phyloP scores from a whole-genome alignment of 352 stramenopile species.

The Hyphochytrium catenoides region DNA sequence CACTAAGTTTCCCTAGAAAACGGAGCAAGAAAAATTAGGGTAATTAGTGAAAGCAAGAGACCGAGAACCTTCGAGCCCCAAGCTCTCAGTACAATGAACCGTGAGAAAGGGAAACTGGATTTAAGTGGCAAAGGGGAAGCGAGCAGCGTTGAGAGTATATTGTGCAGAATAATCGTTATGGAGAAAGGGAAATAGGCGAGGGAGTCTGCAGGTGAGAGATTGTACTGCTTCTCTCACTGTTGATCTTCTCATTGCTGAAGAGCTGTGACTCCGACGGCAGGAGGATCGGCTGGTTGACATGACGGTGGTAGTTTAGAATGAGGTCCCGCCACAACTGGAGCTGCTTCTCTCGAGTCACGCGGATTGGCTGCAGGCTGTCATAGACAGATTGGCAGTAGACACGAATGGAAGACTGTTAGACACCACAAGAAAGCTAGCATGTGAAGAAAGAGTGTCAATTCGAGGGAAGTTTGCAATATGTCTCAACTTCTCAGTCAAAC shows the following conservation, averaged over 20 bases:
- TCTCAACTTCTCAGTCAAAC: constrained; percentile 3
- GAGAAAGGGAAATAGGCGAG: too few species aligned
- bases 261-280: constrained; percentile 30
- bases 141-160: too few species aligned
- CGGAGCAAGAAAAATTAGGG: not conserved
- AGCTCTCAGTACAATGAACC: too few species aligned
- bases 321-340: constrained; percentile 58
- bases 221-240: too few species aligned
- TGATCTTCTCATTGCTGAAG: constrained; percentile 60
- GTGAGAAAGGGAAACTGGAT: too few species aligned
- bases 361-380: constrained; percentile 37
- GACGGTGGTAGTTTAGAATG: constrained; percentile 50
- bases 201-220: too few species aligned
- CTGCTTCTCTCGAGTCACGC: constrained; percentile 53
- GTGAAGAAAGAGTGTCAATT: constrained; percentile 3
- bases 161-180: too few species aligned
- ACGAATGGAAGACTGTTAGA: not conserved
- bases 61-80: not conserved
- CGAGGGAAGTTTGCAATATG: constrained; percentile 2
- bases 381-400: not conserved
- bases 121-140: too few species aligned
- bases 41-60: not conserved
- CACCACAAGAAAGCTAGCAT: not conserved
- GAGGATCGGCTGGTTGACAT: constrained; percentile 34
- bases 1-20: constrained; percentile 27